These are phyloP conservation scores for Cystofilobasidium capitatum DNA, from an alignment of 768 basidiomycete genomes.

Conservation along the genomic window DNA sequence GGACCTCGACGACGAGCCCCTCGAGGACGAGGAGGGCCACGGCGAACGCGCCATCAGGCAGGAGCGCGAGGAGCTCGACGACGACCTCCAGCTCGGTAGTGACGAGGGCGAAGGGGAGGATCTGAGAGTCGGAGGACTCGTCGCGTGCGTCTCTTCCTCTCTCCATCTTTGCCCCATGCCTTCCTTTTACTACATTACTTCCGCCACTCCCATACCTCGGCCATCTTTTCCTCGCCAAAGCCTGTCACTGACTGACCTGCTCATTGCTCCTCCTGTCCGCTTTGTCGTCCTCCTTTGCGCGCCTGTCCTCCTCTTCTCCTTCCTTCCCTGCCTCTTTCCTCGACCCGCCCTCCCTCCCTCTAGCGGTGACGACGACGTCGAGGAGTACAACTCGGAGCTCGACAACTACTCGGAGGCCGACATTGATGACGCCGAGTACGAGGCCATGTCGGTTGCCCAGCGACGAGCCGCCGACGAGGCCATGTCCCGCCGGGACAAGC, in stretches of 20 bases:
- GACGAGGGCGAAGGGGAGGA: slow-evolving; percentile 26
- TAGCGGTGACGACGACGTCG: slow-evolving; percentile 48
- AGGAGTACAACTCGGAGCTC: slow-evolving; percentile 67
- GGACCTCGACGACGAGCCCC: slow-evolving; percentile 67
- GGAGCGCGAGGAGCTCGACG: slow-evolving; percentile 45
- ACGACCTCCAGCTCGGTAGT: background rate
- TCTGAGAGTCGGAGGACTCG: slow-evolving; percentile 4
- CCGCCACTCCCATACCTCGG: background rate
- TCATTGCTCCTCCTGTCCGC: background rate
- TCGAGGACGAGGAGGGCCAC: slow-evolving; percentile 51
- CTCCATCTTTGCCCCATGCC: background rate
- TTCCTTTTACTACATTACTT: background rate
- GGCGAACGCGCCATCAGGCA: slow-evolving; percentile 35
- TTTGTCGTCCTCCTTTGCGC: background rate
- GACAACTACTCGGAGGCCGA: slow-evolving; percentile 81
- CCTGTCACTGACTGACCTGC: no score
- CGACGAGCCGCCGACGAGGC: slow-evolving; percentile 73
- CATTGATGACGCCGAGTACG: slow-evolving; percentile 70
- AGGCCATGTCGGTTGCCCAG: slow-evolving; percentile 56
- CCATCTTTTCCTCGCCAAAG: background rate
- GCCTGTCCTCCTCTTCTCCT: background rate
- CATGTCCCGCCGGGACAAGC: slow-evolving; percentile 80
- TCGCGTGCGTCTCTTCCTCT: slow-evolving; percentile 12
- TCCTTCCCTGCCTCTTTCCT: slow-evolving; percentile 33
- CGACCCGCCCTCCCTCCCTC: slow-evolving; percentile 33